Evolutionary conservation across 768 basidiomycete genomes (phyloP), one percentile per base, ranked within the genome.

Genomic region (Boletus vinaceobasis): DNA sequence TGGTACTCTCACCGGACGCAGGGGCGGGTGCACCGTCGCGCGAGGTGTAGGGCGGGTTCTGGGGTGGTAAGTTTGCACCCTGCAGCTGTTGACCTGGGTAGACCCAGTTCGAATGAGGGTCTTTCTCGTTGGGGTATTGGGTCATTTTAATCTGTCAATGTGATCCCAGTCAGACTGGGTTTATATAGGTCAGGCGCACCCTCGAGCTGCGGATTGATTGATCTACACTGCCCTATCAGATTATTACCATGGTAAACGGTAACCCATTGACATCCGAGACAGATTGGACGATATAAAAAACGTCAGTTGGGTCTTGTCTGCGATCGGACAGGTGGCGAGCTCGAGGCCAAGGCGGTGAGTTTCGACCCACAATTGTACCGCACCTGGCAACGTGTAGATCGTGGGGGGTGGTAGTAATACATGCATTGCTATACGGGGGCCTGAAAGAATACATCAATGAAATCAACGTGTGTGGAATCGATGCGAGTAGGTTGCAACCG

Each of bases 41-140:
- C 7, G 55, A 47, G 43, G 53, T 6, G 36, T 62, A n/a, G 4
- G 36, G 32, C 29, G 48, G 35, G n/a, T 32, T 17, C 46, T 57
- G 43, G 32, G 60, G 26, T 7, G 62, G 55, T 7, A 63, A 53
- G 35, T 48, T 43, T 27, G 26, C 14, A 21, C 19, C 50, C 35
- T 59, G n/a, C n/a, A n/a, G n/a, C n/a, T n/a, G 45, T 17, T 55
- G 48, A 7, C 32, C 31, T 9, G 60, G 60, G 37, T 39, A 8
- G 0, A 61, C 7, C 61, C 61, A 65, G 44, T 50, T 31, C 6
- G 58, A 31, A 23, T 49, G 62, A n/a, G 61, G 35, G 14, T 55
- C 59, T 14, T 72, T 71, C 37, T 69, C 69, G 58, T 50, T 43
- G 36, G 67, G 65, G 49, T 57, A 61, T 39, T 59, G 62, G 39